phyloP scores from a whole-genome alignment of 768 basidiomycete species.

The Pisolithus albus region DNA sequence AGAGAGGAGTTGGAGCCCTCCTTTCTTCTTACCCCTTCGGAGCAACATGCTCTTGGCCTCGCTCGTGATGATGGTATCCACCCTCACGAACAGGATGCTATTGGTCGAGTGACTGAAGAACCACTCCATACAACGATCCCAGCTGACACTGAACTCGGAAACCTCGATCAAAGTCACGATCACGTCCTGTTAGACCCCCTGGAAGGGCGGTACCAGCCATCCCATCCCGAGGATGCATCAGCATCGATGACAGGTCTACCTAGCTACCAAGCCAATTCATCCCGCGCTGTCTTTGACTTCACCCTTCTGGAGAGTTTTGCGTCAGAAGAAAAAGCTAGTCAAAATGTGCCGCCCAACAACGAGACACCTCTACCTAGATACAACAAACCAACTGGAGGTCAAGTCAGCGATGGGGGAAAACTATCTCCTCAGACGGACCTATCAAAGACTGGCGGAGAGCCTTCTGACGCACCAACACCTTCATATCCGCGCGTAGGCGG shows the following conservation, averaged over 20 bases:
- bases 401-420: constrained; percentile 7
- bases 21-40: constrained; percentile 41
- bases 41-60: constrained; percentile 41
- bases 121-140: constrained; percentile 7
- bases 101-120: constrained; percentile 7
- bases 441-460: constrained; percentile 6
- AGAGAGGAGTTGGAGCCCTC: constrained; percentile 25
- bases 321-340: constrained; percentile 52
- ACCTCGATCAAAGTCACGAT: constrained; percentile 41
- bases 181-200: constrained; percentile 36
- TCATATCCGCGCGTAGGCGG: constrained; percentile 25
- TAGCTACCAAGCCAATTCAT: constrained; percentile 58
- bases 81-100: constrained; percentile 4
- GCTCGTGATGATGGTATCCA: constrained; percentile 29
- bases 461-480: constrained; percentile 6
- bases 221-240: constrained; percentile 24
- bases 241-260: constrained; percentile 45
- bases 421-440: neutral
- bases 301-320: constrained; percentile 72
- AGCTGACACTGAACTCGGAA: constrained; percentile 31
- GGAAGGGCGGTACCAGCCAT: constrained; percentile 11
- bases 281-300: constrained; percentile 66
- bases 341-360: constrained; percentile 50
- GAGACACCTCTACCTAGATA: constrained; percentile 16
- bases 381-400: constrained; percentile 10